Conservation (phyloP, 2,329 filamentous ascomycete genomes). For the Talaromyces pinophilus region DNA sequence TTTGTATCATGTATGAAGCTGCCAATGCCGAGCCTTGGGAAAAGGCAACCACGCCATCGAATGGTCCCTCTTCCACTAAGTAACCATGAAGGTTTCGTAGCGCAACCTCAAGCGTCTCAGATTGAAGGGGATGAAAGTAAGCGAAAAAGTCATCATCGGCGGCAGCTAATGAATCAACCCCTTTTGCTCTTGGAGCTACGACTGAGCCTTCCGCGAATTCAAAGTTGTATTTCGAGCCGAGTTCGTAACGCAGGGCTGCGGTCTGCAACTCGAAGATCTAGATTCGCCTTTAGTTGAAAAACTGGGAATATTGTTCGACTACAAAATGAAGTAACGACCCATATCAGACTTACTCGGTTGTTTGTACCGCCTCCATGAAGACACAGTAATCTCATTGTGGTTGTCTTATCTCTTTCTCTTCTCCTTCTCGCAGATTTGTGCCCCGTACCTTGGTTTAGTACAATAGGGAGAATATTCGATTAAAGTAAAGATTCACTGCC, state of each 20-base stretch:
- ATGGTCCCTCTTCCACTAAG: background rate
- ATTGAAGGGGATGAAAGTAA: background rate
- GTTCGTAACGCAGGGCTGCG: background rate
- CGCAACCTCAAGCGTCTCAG: background rate
- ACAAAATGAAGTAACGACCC: background rate
- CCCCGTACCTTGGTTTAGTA: background rate
- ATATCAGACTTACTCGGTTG: background rate
- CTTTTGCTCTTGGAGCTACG: slow-evolving; percentile 1
- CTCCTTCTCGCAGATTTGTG: background rate
- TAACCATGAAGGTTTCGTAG: background rate
- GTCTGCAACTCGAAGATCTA: background rate
- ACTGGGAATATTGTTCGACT: background rate
- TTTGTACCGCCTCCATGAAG: background rate
- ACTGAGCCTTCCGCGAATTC: background rate
- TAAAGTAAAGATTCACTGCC: background rate
- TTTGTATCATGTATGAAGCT: background rate
- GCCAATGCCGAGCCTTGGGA: background rate
- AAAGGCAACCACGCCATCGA: background rate
- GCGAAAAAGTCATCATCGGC: background rate
- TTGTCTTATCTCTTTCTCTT: background rate
- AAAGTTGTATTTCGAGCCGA: background rate
- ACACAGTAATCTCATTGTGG: slow-evolving; percentile 5
- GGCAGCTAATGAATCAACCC: background rate
- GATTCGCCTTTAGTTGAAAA: background rate
- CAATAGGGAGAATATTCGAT: background rate